phyloP scores from a whole-genome alignment of 1,284 basidiomycete genomes.

The Austroboletus niveus region DNA sequence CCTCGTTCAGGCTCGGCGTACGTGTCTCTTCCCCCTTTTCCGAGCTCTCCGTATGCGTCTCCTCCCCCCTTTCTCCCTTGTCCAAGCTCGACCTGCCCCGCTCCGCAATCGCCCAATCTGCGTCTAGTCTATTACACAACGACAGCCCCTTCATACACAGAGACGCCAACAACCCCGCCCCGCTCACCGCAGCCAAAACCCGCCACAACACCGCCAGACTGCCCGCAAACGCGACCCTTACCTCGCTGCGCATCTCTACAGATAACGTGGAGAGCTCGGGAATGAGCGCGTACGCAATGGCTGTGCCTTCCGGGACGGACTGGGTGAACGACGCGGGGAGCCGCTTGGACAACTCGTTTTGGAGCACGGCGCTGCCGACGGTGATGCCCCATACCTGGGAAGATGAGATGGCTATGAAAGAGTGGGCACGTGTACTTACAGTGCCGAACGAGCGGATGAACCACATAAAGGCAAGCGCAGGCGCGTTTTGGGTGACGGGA shows the following conservation, averaged over 20 bases:
- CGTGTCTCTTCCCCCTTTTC: no score
- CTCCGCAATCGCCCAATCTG: constrained; percentile 1
- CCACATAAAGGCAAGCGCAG: constrained; percentile 32
- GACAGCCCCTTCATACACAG: constrained; percentile 8
- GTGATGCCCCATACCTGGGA: constrained; percentile 33
- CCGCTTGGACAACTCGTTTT: constrained; percentile 27
- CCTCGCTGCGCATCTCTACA: not conserved
- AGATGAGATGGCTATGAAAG: not conserved
- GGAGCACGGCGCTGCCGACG: constrained; percentile 31
- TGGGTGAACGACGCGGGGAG: constrained; percentile 23
- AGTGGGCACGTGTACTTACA: not conserved
- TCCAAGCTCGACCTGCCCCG: no score
- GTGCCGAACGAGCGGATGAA: constrained; percentile 32
- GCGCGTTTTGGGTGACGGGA: constrained; percentile 29
- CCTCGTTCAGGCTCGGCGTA: no score
- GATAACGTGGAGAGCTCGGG: constrained; percentile 4
- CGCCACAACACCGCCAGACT: constrained; percentile 10
- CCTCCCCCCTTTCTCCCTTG: no score
- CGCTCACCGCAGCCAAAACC: constrained; percentile 1
- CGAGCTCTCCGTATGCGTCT: no score
- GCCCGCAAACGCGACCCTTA: constrained; percentile 9
- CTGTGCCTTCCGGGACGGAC: constrained; percentile 6
- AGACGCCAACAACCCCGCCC: constrained; percentile 1
- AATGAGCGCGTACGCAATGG: constrained; percentile 10
- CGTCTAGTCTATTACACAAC: not conserved